phyloP scores from a whole-genome alignment of 1,139 yeast species.

The Candida albicans region DNA sequence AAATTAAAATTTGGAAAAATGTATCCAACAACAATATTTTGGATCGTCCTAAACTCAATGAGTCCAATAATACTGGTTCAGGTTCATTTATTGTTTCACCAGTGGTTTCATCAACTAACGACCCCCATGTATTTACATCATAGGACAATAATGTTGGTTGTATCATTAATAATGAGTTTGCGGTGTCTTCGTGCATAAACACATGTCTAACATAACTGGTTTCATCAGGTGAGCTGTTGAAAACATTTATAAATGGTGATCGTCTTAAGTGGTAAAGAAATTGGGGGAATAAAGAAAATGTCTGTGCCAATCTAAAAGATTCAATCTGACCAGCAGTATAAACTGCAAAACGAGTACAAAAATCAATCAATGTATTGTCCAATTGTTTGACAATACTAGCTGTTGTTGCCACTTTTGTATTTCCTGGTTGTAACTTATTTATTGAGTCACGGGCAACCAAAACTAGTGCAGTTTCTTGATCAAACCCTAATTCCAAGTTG shows the following conservation, averaged over 20 bases:
- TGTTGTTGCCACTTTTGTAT: slow-evolving; percentile 18
- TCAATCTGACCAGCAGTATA: slow-evolving; percentile 74
- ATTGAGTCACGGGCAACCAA: slow-evolving; percentile 57
- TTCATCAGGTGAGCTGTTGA: slow-evolving; percentile 80
- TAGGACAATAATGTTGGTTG: slow-evolving; percentile 73
- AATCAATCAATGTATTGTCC: slow-evolving; percentile 79
- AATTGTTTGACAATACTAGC: slow-evolving; percentile 72
- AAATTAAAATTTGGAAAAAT: slow-evolving; percentile 91
- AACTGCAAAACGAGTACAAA: slow-evolving; percentile 87
- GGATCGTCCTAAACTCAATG: slow-evolving; percentile 61
- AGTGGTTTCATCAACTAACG: slow-evolving; percentile 42
- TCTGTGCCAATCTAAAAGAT: slow-evolving; percentile 75
- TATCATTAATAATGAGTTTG: slow-evolving; percentile 68
- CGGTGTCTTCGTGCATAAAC: slow-evolving; percentile 65
- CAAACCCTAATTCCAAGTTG: slow-evolving; percentile 48
- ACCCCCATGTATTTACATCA: slow-evolving; percentile 53
- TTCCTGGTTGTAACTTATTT: slow-evolving; percentile 37
- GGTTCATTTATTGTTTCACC: slow-evolving; percentile 37
- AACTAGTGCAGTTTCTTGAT: slow-evolving; percentile 72
- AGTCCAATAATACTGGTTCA: slow-evolving; percentile 67
- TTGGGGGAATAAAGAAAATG: slow-evolving; percentile 77
- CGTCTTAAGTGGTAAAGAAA: slow-evolving; percentile 72
- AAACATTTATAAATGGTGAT: slow-evolving; percentile 67
- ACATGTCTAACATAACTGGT: slow-evolving; percentile 68
- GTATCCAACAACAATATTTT: slow-evolving; percentile 72